Conservation (phyloP, 305 asterid species). For the Euphrasia arctica region DNA sequence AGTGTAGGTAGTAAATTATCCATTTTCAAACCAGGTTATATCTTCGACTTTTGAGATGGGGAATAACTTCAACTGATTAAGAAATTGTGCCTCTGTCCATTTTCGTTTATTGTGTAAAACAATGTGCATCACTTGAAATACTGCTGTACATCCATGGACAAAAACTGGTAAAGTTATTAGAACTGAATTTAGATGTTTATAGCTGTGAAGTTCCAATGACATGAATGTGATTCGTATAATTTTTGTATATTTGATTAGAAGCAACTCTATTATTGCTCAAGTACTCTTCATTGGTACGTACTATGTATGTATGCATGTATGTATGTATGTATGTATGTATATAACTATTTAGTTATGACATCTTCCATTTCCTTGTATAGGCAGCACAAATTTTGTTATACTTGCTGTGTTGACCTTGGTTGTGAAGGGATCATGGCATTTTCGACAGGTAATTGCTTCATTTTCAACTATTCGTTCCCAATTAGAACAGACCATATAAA, state of each 20-base stretch:
- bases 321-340: background rate
- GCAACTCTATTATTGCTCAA: background rate
- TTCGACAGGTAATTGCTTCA: conserved; percentile 67
- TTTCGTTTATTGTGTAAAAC: background rate
- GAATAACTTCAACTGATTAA: background rate
- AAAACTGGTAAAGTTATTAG: background rate
- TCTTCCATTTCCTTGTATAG: conserved; percentile 32
- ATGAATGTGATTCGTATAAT: conserved; percentile 16
- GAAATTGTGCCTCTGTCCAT: background rate
- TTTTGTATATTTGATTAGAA: conserved; percentile 12
- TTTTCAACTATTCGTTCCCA: conserved; percentile 15
- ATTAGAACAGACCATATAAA: background rate
- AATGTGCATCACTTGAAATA: background rate
- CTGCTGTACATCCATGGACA: background rate
- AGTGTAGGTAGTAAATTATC: no score
- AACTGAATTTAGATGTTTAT: conserved; percentile 9
- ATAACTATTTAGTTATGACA: background rate
- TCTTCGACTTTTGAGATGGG: background rate
- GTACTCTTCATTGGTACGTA: conserved; percentile 1
- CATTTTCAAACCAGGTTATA: no score
- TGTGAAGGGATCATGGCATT: conserved; percentile 81
- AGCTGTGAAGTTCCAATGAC: background rate
- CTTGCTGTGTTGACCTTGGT: conserved; percentile 77
- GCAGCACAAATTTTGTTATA: conserved; percentile 82
- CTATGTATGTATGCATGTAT: background rate